Base-by-base conservation (phyloP, 768 basidiomycete genomes). In the Boletus subcaerulescens region DNA sequence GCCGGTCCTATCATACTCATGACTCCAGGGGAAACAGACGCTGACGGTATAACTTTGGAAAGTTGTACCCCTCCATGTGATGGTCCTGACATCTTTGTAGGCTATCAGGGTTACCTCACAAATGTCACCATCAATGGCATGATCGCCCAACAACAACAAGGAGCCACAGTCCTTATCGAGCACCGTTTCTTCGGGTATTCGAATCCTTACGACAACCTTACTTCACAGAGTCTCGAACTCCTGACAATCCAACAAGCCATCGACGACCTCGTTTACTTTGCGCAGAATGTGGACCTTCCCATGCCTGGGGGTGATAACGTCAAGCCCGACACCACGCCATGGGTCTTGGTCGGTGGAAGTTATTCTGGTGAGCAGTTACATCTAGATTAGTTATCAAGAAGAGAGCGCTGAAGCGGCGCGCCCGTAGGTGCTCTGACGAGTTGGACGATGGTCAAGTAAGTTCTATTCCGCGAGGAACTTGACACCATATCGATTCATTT, bases 171-270 rank as follows among this genome's bases (percentile, higher is more conserved):
- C 58, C 72, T 89, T 29, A 56, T 89, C 24, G 87, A 90, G 61
- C 88, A 90, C 62, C 78, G 89, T 22, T 91, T 85, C 75, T 89
- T 83, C 57, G 88, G 88, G 14, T 69, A 80, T n/a, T 89, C 87
- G 53, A 91, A 88, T 64, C 88, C 88, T 5, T 78, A 76, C 45
- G 72, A 78, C 18, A 77, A 89, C 65, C 77, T 90, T 26, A 80
- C 74, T 33, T 79, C 78, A 31, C 68, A 77, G 60, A 87, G 83
- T 62, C 71, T 90, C 42, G 69, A 71, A 44, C 59, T 81, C 13
- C 84, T 85, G 65, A 89, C 85, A 2, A 78, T 90, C 45, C 83
- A 87, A 64, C 88, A 90, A 70, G 85, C 86, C 11, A 82, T 88
- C 57, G 83, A 88, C 47, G 87, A 90, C 61, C 68, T 89, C 36